A percentile compares a stretch with the other conserved stretches of the same genome.
Evolutionary conservation across 164 flowering plant species (phyloP).

Genomic region (Umbilicus rupestris): DNA sequence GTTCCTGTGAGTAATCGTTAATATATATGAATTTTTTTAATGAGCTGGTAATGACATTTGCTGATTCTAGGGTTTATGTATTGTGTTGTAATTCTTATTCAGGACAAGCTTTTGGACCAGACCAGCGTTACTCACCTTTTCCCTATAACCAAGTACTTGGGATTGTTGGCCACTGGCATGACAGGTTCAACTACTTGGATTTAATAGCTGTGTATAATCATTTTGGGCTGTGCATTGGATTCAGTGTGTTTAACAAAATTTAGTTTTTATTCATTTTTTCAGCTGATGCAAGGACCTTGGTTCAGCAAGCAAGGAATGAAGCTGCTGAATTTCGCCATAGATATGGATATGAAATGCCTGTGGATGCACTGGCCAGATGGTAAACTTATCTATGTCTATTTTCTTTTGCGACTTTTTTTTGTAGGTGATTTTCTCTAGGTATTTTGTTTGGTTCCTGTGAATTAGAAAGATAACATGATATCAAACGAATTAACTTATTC

Average conservation of each 20-base stretch:
- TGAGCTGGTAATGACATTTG: background rate
- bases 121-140: conserved; percentile 86
- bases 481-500: too few species aligned
- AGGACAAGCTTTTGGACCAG: conserved; percentile 99
- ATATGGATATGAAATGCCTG: conserved; percentile 98
- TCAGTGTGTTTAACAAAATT: background rate
- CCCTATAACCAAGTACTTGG: conserved; percentile 74
- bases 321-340: conserved; percentile 87
- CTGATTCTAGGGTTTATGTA: background rate
- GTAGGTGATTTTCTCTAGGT: background rate
- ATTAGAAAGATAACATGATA: too few species aligned
- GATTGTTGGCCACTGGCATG: conserved; percentile 92
- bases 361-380: conserved; percentile 85
- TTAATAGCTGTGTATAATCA: background rate
- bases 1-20: conserved; percentile 61
- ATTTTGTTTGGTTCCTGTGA: background rate
- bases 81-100: conserved; percentile 11
- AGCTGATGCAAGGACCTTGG: conserved; percentile 98
- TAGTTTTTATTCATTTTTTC: conserved; percentile 5
- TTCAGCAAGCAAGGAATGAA: conserved; percentile 94
- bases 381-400: conserved; percentile 14
- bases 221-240: background rate
- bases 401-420: too few species aligned
- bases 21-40: background rate
- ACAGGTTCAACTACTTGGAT: conserved; percentile 42